Base-by-base conservation (phyloP, 345 rosid species). In the Syzygium jambos region DNA sequence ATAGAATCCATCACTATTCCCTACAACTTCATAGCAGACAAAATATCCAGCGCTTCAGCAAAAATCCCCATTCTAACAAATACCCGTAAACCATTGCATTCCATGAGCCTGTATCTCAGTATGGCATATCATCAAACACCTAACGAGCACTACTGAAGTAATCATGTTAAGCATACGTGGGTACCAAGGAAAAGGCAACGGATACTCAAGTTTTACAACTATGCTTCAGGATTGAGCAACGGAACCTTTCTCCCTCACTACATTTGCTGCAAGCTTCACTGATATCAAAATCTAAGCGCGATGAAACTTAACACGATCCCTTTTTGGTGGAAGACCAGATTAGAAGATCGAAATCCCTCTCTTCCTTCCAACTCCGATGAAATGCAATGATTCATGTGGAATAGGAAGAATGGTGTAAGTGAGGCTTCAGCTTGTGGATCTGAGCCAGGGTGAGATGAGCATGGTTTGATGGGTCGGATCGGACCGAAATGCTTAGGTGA, bases 181-280 rank as follows among this genome's bases (percentile, higher is more conserved):
- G 6, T 23, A 0, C 6, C 1, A 0, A 57, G 29, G 0, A 57
- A 57, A 57, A 10, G 12, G 25, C 4, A 55, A 55, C 1, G 3
- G 14, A 57, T 57, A 10, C 63, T 2, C 5, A 38, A 4, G 6
- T 23, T 57, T 57, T 13, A 57, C 5, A 57, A 57, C 14, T 57
- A 0, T 3, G 29, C 29, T 57, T 57, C 6, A 4, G 3, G 8
- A 10, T 57, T 59, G 30, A 5, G 65, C 1, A 11, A 59, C 30
- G 0, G 2, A 59, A 27, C 65, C 16, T 59, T 25, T 59, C 30
- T 59, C 16, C 65, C 65, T 27, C 30, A 59, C 0, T 59, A 11
- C 65, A 59, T 25, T 59, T 27, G 27, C 65, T 27, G 23, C 30
- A 52, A 52, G 55, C 55, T 52, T 16, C 55, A 14, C 19, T 15